phyloP scores from a whole-genome alignment of 208 protist genomes.

The Acanthamoeba castellanii region DNA sequence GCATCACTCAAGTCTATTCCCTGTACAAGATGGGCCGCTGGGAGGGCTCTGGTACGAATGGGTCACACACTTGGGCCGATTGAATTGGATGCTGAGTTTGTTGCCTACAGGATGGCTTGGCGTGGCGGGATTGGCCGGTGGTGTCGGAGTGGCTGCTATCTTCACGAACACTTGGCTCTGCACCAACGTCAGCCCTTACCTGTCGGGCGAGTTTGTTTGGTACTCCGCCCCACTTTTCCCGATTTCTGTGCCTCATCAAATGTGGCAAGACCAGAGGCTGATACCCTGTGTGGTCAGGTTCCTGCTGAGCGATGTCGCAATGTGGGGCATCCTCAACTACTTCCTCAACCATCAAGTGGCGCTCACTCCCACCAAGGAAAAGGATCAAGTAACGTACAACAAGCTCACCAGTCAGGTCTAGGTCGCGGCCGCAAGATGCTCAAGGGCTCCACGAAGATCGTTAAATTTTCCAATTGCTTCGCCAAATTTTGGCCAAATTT shows the following conservation, averaged over 20 bases:
- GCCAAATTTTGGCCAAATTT: too few species aligned
- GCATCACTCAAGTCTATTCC: background rate
- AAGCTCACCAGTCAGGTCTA: too few species aligned
- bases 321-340: constrained; percentile 47
- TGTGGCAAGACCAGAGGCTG: background rate
- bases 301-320: constrained; percentile 34
- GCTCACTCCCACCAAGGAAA: too few species aligned
- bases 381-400: too few species aligned
- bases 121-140: background rate
- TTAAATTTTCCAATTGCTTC: too few species aligned
- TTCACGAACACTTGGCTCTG: constrained; percentile 19
- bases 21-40: background rate
- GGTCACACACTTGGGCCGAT: background rate
- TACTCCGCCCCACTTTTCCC: background rate
- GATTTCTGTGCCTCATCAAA: background rate
- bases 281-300: background rate
- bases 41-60: background rate
- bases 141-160: background rate
- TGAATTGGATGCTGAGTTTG: background rate
- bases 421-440: too few species aligned
- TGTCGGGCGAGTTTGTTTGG: constrained; percentile 21
- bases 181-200: background rate
- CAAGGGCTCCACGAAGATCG: too few species aligned
- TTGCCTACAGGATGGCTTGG: constrained; percentile 7
- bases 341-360: constrained; percentile 6